Conservation (phyloP, 306 rosid species). For the Cucumis hystrix region DNA sequence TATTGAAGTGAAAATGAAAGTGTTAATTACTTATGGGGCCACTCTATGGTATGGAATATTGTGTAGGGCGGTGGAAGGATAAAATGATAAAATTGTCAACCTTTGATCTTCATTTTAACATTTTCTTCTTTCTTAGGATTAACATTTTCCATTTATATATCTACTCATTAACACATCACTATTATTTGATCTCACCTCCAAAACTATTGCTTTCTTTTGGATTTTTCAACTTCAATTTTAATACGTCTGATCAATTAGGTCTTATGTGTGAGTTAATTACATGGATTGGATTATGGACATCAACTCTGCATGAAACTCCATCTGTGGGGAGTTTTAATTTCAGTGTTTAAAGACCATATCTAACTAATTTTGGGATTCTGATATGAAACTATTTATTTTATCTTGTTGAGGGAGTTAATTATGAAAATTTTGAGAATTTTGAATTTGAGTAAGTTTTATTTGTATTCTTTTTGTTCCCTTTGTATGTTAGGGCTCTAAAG, state of each 20-base stretch:
- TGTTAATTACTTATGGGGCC: neutral
- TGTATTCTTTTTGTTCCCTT: neutral
- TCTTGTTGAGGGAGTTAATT: too few species aligned
- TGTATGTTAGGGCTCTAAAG: neutral
- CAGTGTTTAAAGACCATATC: too few species aligned
- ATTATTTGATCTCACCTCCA: neutral
- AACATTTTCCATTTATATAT: neutral
- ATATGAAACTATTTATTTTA: too few species aligned
- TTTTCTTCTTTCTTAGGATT: neutral
- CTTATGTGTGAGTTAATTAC: neutral
- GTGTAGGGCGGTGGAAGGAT: neutral
- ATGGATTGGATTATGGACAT: neutral
- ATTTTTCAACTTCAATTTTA: neutral
- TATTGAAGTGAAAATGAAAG: neutral
- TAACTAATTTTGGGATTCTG: too few species aligned
- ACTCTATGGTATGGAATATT: neutral
- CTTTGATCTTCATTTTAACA: neutral
- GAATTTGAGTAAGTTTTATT: too few species aligned
- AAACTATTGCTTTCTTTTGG: neutral
- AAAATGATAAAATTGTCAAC: neutral
- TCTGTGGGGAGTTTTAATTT: neutral
- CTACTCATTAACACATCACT: neutral
- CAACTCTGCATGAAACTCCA: neutral
- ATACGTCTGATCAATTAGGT: neutral
- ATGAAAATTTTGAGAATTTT: too few species aligned